A percentile compares a stretch with the other conserved stretches of the same genome.
Evolutionary conservation across 352 stramenopile genomes (phyloP).

Genomic region (Thraustotheca clavata): DNA sequence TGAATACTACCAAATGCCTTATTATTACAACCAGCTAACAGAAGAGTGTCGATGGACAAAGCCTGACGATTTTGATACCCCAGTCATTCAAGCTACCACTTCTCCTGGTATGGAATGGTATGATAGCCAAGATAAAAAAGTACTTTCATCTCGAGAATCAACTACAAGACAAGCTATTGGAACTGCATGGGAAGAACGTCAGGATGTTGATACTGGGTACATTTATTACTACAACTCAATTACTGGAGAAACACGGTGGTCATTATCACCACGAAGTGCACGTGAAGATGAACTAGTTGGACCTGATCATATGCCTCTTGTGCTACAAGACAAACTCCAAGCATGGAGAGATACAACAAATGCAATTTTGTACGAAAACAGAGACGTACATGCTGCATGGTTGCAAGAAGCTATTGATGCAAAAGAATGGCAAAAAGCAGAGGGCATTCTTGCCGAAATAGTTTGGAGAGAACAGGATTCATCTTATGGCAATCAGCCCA

Average conservation of each 20-base stretch:
- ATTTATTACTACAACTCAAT: slow-evolving; percentile 90
- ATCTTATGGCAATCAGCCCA: no score
- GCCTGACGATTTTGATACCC: slow-evolving; percentile 45
- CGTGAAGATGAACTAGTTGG: slow-evolving; percentile 34
- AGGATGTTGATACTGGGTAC: slow-evolving; percentile 67
- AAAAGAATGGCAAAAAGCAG: slow-evolving; percentile 56
- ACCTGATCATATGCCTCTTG: slow-evolving; percentile 52
- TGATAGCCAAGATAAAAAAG: slow-evolving; percentile 23
- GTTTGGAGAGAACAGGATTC: slow-evolving; percentile 52
- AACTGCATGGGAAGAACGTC: slow-evolving; percentile 76
- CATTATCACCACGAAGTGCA: slow-evolving; percentile 60
- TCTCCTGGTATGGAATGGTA: slow-evolving; percentile 48
- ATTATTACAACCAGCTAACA: slow-evolving; percentile 67
- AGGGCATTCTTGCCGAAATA: slow-evolving; percentile 66
- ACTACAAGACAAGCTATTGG: slow-evolving; percentile 37
- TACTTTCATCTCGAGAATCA: slow-evolving; percentile 29
- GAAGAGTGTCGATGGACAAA: slow-evolving; percentile 75
- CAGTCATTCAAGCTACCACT: slow-evolving; percentile 35
- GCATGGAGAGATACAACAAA: no score
- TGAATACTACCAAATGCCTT: slow-evolving; percentile 33
- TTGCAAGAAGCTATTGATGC: slow-evolving; percentile 49
- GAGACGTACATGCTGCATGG: slow-evolving; percentile 59
- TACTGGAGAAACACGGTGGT: slow-evolving; percentile 82
- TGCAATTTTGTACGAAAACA: slow-evolving; percentile 46
- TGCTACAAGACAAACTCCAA: slow-evolving; percentile 42